Base-by-base conservation (phyloP, 2,329 filamentous ascomycete species). In the Penicillium hordei region DNA sequence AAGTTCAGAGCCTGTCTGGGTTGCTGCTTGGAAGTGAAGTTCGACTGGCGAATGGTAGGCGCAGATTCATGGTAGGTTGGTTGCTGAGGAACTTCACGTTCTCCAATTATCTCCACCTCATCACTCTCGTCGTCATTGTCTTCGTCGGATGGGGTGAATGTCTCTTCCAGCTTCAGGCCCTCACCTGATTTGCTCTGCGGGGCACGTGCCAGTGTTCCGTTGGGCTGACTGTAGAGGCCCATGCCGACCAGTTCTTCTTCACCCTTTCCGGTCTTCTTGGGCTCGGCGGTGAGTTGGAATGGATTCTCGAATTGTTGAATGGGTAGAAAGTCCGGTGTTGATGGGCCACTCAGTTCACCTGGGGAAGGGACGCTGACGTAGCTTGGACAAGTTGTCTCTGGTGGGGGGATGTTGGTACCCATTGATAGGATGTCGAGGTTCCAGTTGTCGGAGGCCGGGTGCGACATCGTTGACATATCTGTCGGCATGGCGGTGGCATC, bases 91-190 rank as follows among this genome's bases (percentile, higher is more conserved):
- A 56, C 17, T n/a, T 67, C 53, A n/a, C 33, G 27, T 3, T 51
- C 13, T 13, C 39, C 48, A 19, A 53, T 60, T 42, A 13, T 59
- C 44, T 70, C 65, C 7, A 60, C 63, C 31, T 82, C 80, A 0
- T 81, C 81, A 0, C 80, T 81, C 17, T 84, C 85, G 2, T 85
- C 84, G 21, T 87, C 85, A 5, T 83, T 81, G 10, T 80, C 81
- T 0, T 85, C 83, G 27, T 82, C 78, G 82, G 89, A 72, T 85
- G 88, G 89, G 83, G 69, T 74, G 55, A 78, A 93, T 0, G 89
- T 89, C 71, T 93, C 89, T 73, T 93, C 90, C 4, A 94, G 78
- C 71, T 92, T 93, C 64, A 93, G 77, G 0, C 90, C 89, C 72
- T 91, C 90, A 57, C 89, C 89, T 19, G 78, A 72, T 8, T 82